Base-by-base conservation (phyloP, 345 rosid genomes). In the Bruguiera sexangula region DNA sequence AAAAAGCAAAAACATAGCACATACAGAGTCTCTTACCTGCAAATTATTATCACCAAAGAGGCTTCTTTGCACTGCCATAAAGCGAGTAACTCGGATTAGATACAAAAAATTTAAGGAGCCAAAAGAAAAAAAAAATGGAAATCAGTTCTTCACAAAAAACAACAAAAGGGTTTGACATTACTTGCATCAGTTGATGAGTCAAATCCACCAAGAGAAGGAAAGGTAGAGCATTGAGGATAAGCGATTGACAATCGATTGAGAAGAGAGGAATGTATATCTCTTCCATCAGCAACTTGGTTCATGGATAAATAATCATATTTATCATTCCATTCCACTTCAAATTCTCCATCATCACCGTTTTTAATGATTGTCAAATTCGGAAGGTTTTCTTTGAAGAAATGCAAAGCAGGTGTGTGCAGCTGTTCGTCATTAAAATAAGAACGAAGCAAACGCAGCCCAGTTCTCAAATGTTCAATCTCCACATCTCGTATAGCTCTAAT, bases 401-500 rank as follows among this genome's bases (percentile, higher is more conserved):
- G 81, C 26, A 80, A 74, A 20, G 70, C 86, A 31, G 91, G 90
- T 30, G 77, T 82, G 22, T 78, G 70, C 20, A 86, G 79, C 80
- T 92, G 92, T 63, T 84, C 86, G 66, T 87, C 68, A 0, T 65
- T 76, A 46, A 87, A 79, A 71, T 78, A 81, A 2, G 99, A 88
- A 26, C 86, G 80, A 4, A 92, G 86, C 75, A 89, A 84, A 24
- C 81, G 86, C 65, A 94, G 27, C 54, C 79, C 82, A 21, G 92
- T 87, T 53, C 85, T 66, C 54, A 73, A 76, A 29, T 83, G 87
- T 54, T 88, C 93, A 66, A 88, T 80, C 76, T 88, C 91, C 69
- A 88, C 85, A 70, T 92, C 96, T 57, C 96, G 86, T 15, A 83
- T 83, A 10, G 93, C 89, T 62, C 87, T 92, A 21, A 88, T 78